Evolutionary conservation across 108 stramenopile species (phyloP).

Genomic region (Conticribra weissflogii): DNA sequence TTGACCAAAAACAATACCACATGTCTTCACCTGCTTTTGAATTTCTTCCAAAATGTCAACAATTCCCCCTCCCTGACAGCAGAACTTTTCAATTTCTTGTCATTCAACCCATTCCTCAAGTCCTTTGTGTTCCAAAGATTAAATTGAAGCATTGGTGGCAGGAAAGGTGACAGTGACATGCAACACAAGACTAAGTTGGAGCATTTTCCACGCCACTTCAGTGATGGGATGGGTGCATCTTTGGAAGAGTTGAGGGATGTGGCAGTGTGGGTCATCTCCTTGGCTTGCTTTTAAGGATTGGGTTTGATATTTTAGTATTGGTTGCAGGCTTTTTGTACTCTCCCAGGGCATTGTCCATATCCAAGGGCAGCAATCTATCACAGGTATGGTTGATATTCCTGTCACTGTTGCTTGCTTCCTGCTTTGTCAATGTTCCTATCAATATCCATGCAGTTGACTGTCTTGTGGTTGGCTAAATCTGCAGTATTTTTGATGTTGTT

Average conservation of each 20-base stretch:
- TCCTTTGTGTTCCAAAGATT: constrained; percentile 37
- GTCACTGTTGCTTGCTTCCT: constrained; percentile 9
- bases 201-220: constrained; percentile 67
- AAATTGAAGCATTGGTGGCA: background rate
- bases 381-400: background rate
- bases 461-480: background rate
- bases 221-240: too few relatives aligned
- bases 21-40: constrained; percentile 43
- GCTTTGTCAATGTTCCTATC: too few relatives aligned
- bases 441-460: constrained; percentile 54
- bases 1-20: too few relatives aligned
- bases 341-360: constrained; percentile 5
- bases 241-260: too few relatives aligned
- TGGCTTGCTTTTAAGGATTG: constrained; percentile 42
- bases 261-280: constrained; percentile 2
- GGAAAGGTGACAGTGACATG: constrained; percentile 34
- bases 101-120: constrained; percentile 4
- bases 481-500: constrained; percentile 1
- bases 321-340: constrained; percentile 6
- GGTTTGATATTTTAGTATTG: constrained; percentile 19
- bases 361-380: background rate
- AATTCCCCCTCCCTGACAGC: constrained; percentile 51
- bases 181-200: constrained; percentile 60
- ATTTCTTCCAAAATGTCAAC: constrained; percentile 65
- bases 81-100: constrained; percentile 8